These are phyloP conservation scores for Dioscorea alata DNA, from an alignment of 106 monocot genomes.

Conservation along the genomic window DNA sequence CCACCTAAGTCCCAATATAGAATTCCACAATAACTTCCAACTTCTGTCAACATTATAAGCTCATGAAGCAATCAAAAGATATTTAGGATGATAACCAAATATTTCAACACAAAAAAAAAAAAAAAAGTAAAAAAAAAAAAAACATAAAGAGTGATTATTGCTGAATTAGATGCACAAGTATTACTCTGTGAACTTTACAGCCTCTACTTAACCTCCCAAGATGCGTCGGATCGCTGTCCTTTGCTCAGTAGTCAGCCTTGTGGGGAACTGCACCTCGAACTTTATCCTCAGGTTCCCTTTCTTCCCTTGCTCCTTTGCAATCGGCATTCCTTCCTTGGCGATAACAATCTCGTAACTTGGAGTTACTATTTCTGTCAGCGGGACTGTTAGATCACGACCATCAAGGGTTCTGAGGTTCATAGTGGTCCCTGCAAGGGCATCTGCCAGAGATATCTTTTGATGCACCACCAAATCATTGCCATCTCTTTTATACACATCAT, in stretches of 20 bases:
- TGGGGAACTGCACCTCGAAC: conserved; percentile 67
- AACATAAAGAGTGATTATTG: not conserved
- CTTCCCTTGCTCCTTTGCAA: conserved; percentile 45
- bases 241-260: conserved; percentile 39
- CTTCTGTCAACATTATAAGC: no score
- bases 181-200: not conserved
- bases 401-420: conserved; percentile 52
- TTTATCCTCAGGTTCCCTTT: conserved; percentile 47
- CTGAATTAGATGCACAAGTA: not conserved
- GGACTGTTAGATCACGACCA: conserved; percentile 44
- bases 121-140: not conserved
- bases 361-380: conserved; percentile 41
- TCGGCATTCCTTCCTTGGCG: conserved; percentile 63
- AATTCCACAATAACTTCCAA: no score
- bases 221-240: conserved; percentile 27
- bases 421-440: conserved; percentile 55
- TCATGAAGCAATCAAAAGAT: no score
- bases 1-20: no score
- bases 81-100: no score
- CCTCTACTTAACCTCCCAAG: conserved; percentile 17
- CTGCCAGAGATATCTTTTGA: conserved; percentile 47
- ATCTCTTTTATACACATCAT: conserved; percentile 65
- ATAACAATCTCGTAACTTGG: conserved; percentile 57
- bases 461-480: conserved; percentile 68
- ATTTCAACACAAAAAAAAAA: not conserved